Evolutionary conservation across 2,329 filamentous ascomycete species (phyloP).

Genomic region (Pyrenophora graminea): DNA sequence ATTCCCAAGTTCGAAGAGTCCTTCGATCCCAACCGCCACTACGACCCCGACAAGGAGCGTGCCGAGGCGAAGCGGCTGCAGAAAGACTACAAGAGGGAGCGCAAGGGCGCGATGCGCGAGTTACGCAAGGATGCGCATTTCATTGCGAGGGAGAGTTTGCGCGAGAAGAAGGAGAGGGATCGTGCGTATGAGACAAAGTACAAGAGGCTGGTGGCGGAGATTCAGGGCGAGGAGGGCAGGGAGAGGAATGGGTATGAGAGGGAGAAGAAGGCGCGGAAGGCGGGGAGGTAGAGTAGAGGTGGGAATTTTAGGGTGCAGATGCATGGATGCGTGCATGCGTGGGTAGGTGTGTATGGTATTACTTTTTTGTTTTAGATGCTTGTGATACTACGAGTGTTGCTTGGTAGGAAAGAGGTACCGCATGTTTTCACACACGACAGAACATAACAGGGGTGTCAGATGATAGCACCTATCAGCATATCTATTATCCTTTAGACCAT

Average conservation of each 20-base stretch:
- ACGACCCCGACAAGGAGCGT: conserved; percentile 91
- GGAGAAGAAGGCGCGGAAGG: conserved; percentile 75
- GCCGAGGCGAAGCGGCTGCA: conserved; percentile 82
- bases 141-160: conserved; percentile 85
- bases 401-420: no score
- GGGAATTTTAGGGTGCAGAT: background rate
- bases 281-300: conserved; percentile 4
- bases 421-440: no score
- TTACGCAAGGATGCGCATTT: conserved; percentile 94
- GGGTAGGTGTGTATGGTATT: no score
- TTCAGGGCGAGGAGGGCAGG: conserved; percentile 88
- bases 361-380: no score
- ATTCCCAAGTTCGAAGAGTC: conserved; percentile 95
- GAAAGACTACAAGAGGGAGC: conserved; percentile 91
- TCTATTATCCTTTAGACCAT: no score
- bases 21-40: conserved; percentile 94
- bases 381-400: no score
- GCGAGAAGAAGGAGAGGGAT: conserved; percentile 91
- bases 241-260: conserved; percentile 88
- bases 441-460: no score
- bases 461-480: no score
- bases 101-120: conserved; percentile 92
- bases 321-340: no score
- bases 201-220: conserved; percentile 87
- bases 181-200: conserved; percentile 96